Conservation (phyloP, 2,329 filamentous ascomycete genomes). For the Xylariaceae sp. region DNA sequence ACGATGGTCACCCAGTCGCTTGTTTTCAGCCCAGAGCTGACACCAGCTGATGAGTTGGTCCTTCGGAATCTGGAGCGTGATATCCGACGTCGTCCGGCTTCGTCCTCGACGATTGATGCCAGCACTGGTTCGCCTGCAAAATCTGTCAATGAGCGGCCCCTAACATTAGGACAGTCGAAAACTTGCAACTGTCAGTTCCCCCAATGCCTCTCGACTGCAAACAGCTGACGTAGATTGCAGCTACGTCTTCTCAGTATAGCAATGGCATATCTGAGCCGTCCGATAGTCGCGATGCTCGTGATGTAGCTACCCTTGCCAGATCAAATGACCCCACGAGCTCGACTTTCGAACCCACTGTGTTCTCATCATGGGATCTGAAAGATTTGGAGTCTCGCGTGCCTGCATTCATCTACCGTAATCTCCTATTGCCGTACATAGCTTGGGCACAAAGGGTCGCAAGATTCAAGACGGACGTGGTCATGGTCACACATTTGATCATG, state of each 20-base stretch:
- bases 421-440: conserved; percentile 24
- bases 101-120: not conserved
- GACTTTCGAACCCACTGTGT: conserved; percentile 44
- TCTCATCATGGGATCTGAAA: conserved; percentile 39
- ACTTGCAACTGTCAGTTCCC: not conserved
- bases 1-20: conserved; percentile 20
- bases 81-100: conserved; percentile 26
- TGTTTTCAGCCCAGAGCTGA: conserved; percentile 38
- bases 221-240: not conserved
- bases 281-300: conserved; percentile 23
- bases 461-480: conserved; percentile 59
- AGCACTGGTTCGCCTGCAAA: no score
- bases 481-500: conserved; percentile 70
- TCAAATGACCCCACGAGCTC: conserved; percentile 38
- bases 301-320: conserved; percentile 36
- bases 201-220: no score
- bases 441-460: conserved; percentile 25
- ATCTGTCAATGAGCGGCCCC: no score
- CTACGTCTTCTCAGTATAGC: conserved; percentile 7
- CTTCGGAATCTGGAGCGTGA: conserved; percentile 38
- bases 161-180: no score
- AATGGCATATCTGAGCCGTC: conserved; percentile 10
- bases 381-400: conserved; percentile 32
- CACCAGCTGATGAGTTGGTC: conserved; percentile 38
- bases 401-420: conserved; percentile 18